These are phyloP conservation scores for Cercospora beticola DNA, from an alignment of 2,329 filamentous ascomycete species.

Conservation along the genomic window DNA sequence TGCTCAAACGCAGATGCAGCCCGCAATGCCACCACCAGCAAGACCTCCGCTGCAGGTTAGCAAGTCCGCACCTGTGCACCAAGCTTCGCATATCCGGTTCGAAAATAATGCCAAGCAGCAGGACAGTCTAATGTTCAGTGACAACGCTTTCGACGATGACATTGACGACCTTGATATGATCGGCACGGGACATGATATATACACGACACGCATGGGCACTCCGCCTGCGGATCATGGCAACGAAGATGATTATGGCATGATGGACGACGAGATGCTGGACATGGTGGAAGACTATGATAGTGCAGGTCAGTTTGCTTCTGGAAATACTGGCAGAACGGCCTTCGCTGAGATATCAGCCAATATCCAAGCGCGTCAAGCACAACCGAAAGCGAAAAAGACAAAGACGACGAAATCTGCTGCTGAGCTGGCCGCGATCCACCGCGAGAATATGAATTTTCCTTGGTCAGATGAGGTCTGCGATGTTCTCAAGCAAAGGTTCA, in stretches of 20 bases:
- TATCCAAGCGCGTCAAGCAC: slow-evolving; percentile 19
- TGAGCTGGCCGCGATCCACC: slow-evolving; percentile 28
- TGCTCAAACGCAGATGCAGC: slow-evolving; percentile 35
- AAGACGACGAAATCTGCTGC: slow-evolving; percentile 20
- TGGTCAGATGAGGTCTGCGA: slow-evolving; percentile 86
- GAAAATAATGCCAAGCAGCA: slow-evolving; percentile 4
- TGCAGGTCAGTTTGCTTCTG: slow-evolving; percentile 28
- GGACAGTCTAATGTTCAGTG: slow-evolving; percentile 3
- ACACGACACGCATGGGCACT: slow-evolving; percentile 41
- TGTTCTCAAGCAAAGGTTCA: slow-evolving; percentile 79
- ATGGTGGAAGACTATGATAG: slow-evolving; percentile 47
- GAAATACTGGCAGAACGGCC: slow-evolving; percentile 23
- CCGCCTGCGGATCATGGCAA: slow-evolving; percentile 33
- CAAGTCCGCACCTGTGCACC: background rate
- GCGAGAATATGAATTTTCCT: slow-evolving; percentile 47
- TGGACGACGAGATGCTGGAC: slow-evolving; percentile 44
- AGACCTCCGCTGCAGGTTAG: background rate
- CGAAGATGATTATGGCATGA: slow-evolving; percentile 38
- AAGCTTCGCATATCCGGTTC: background rate
- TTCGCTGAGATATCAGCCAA: slow-evolving; percentile 38
- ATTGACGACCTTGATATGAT: slow-evolving; percentile 30
- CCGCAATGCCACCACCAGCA: slow-evolving; percentile 22
- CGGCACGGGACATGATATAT: slow-evolving; percentile 35
- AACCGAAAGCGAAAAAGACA: slow-evolving; percentile 31
- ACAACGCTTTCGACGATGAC: slow-evolving; percentile 24